Evolutionary conservation across 768 basidiomycete genomes (phyloP).

Genomic region (Auricularia heimuer): DNA sequence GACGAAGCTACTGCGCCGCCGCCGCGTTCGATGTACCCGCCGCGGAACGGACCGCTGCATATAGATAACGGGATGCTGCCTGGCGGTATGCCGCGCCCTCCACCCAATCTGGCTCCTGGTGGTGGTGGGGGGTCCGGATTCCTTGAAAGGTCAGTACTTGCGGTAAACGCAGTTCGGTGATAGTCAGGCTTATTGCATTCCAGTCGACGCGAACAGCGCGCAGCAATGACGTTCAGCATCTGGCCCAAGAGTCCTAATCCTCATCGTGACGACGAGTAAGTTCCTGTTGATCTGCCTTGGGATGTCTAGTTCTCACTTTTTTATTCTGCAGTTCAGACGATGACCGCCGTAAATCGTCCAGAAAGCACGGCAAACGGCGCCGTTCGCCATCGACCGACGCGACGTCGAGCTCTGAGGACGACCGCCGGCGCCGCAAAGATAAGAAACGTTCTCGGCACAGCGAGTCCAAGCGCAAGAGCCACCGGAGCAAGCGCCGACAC

Average conservation of each 20-base stretch:
- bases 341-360: constrained; percentile 54
- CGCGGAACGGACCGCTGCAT: constrained; percentile 23
- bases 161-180: constrained; percentile 1
- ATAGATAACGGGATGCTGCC: not conserved
- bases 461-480: constrained; percentile 18
- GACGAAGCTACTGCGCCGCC: constrained; percentile 25
- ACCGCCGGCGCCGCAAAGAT: constrained; percentile 43
- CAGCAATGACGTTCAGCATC: constrained; percentile 43
- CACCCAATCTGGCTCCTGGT: not conserved
- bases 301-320: not conserved
- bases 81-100: not conserved
- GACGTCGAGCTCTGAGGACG: constrained; percentile 30
- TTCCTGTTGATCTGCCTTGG: constrained; percentile 7
- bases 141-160: constrained; percentile 51
- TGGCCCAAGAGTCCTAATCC: constrained; percentile 80
- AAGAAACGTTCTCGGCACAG: constrained; percentile 36
- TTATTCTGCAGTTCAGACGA: constrained; percentile 3
- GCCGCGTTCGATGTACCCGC: constrained; percentile 51
- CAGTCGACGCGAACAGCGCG: constrained; percentile 66
- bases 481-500: constrained; percentile 20
- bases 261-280: constrained; percentile 48
- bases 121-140: constrained; percentile 34
- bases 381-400: constrained; percentile 35
- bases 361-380: constrained; percentile 29
- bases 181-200: not conserved